Conservation (phyloP, 2,329 filamentous ascomycete genomes). For the Cladosporium halotolerans region DNA sequence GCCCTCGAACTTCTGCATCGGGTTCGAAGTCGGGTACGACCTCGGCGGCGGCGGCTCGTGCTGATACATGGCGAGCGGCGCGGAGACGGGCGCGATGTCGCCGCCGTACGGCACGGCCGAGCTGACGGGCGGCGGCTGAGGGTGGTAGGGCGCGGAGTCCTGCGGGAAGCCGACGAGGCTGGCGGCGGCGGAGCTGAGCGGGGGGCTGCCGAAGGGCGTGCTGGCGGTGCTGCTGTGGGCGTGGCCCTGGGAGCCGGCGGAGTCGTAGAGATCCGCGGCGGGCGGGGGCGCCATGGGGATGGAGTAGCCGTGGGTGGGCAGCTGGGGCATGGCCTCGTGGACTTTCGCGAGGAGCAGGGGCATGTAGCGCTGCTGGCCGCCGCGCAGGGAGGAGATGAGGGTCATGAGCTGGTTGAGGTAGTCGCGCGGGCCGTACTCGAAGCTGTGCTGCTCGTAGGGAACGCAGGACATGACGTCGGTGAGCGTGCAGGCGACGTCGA, state of each 20-base stretch:
- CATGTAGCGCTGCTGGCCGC: conserved; percentile 68
- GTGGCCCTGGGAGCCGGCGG: conserved; percentile 16
- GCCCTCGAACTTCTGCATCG: conserved; percentile 5
- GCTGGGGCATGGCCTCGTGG: conserved; percentile 46
- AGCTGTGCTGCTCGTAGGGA: conserved; percentile 50
- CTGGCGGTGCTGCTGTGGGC: conserved; percentile 39
- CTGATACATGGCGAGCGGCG: conserved; percentile 6
- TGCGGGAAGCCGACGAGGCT: conserved; percentile 1
- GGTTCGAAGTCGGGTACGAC: conserved; percentile 9
- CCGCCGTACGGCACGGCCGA: not conserved
- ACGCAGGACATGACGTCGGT: conserved; percentile 65
- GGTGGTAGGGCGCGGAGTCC: not conserved
- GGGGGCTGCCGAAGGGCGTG: conserved; percentile 27
- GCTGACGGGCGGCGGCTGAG: not conserved
- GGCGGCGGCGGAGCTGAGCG: conserved; percentile 11
- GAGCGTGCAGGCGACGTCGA: conserved; percentile 68
- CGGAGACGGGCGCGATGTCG: not conserved
- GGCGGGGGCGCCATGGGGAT: conserved; percentile 21
- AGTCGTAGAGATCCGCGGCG: conserved; percentile 26
- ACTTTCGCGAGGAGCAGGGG: conserved; percentile 72
- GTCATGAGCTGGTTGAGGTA: conserved; percentile 64
- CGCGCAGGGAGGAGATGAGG: conserved; percentile 63
- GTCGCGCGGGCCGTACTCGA: conserved; percentile 62
- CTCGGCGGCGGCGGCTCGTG: not conserved
- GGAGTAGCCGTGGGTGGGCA: conserved; percentile 22